A percentile compares a stretch with the other conserved stretches of the same genome.
Conservation (phyloP, 169 alveolate species). For the Plasmodium malariae region DNA sequence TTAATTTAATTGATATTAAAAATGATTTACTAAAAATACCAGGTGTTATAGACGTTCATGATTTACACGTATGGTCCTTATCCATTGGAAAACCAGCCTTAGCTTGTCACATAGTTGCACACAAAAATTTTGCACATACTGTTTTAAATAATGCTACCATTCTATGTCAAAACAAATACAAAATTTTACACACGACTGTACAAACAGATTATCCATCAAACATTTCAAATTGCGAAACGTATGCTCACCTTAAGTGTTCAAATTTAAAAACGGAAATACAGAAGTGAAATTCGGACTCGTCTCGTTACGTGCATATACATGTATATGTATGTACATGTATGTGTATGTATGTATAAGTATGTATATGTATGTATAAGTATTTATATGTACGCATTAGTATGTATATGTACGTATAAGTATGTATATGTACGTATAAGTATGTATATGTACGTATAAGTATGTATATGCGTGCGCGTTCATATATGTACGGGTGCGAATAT, state of each 20-base stretch:
- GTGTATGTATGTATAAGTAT: too few relatives aligned
- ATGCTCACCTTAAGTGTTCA: slow-evolving; percentile 88
- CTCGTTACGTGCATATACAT: too few relatives aligned
- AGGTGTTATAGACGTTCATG: slow-evolving; percentile 95
- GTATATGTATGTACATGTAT: too few relatives aligned
- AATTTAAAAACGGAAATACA: slow-evolving; percentile 45
- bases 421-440: too few relatives aligned
- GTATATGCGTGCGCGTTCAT: too few relatives aligned
- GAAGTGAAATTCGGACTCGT: too few relatives aligned
- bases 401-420: too few relatives aligned
- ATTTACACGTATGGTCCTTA: slow-evolving; percentile 97
- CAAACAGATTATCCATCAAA: slow-evolving; percentile 89
- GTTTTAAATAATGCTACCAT: slow-evolving; percentile 86
- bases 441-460: too few relatives aligned
- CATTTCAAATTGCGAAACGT: slow-evolving; percentile 85
- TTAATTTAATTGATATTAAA: slow-evolving; percentile 89
- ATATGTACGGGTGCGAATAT: too few relatives aligned
- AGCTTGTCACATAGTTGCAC: slow-evolving; percentile 93
- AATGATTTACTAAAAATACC: slow-evolving; percentile 87
- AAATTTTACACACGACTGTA: slow-evolving; percentile 91
- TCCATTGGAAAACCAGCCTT: slow-evolving; percentile 93
- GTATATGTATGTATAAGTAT: too few relatives aligned
- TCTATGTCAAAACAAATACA: slow-evolving; percentile 88
- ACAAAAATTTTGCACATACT: slow-evolving; percentile 78
- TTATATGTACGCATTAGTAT: too few relatives aligned